phyloP scores from a whole-genome alignment of 768 basidiomycete genomes.

The Strobilomyces echinocephalus region DNA sequence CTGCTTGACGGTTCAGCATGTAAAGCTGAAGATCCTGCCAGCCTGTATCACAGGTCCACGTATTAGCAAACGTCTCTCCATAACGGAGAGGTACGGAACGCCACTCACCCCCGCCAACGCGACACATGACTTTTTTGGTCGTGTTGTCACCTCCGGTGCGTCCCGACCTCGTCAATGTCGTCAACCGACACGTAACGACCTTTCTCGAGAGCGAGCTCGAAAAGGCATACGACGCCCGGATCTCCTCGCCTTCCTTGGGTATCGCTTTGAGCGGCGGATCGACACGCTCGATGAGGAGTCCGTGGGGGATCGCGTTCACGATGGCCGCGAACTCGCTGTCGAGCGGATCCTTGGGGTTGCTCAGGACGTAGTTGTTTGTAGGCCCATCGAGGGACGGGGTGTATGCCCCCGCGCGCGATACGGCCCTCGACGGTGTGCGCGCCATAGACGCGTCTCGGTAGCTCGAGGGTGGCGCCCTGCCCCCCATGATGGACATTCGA shows the following conservation, averaged over 20 bases:
- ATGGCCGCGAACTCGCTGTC: constrained; percentile 73
- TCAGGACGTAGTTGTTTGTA: constrained; percentile 58
- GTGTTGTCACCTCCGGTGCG: constrained; percentile 36
- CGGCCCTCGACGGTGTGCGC: constrained; percentile 59
- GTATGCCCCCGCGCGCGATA: constrained; percentile 60
- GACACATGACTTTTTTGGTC: constrained; percentile 86
- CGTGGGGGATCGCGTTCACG: constrained; percentile 74
- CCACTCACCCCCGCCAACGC: constrained; percentile 76
- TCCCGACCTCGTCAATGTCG: constrained; percentile 64
- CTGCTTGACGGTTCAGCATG: constrained; percentile 71
- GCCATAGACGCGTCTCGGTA: constrained; percentile 57
- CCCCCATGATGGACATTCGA: constrained; percentile 35
- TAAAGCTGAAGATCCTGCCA: constrained; percentile 80
- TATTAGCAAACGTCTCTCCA: background rate
- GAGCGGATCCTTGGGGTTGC: constrained; percentile 71
- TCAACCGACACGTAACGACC: constrained; percentile 73
- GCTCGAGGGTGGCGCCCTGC: constrained; percentile 67
- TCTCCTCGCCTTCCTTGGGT: constrained; percentile 71
- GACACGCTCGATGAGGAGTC: constrained; percentile 70
- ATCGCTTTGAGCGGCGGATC: constrained; percentile 67
- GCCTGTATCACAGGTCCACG: constrained; percentile 35
- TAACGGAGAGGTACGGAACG: background rate
- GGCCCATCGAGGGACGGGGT: constrained; percentile 56
- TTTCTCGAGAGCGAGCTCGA: constrained; percentile 69
- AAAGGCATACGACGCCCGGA: constrained; percentile 81